Conservation (phyloP, 2,329 filamentous ascomycete genomes). For the Colletotrichum higginsianum region DNA sequence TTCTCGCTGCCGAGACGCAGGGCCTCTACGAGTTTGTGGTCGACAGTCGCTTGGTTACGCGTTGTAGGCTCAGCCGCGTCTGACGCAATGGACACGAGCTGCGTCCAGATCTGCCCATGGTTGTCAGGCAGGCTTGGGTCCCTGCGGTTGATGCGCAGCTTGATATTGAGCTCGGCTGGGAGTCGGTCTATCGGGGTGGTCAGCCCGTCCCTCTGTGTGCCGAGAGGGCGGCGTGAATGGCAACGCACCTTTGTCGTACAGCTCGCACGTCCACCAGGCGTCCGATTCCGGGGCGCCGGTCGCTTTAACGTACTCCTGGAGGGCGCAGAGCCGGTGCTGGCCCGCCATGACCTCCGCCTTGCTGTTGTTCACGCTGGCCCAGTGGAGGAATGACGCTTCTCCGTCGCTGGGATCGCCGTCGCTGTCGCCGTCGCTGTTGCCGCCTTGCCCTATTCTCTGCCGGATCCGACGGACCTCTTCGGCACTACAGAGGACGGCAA, state of each 20-base stretch:
- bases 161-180: neutral
- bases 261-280: neutral
- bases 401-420: too few relatives aligned
- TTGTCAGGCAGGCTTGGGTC: too few relatives aligned
- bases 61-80: neutral
- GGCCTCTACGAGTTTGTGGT: neutral
- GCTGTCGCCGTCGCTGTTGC: too few relatives aligned
- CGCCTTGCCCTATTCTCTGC: too few relatives aligned
- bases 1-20: neutral
- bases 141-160: neutral
- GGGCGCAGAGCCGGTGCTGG: neutral
- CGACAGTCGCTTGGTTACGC: neutral
- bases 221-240: neutral
- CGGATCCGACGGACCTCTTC: too few relatives aligned
- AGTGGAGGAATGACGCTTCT: too few relatives aligned
- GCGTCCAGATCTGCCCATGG: too few relatives aligned
- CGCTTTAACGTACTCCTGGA: neutral
- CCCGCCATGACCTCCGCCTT: neutral
- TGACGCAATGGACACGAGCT: neutral
- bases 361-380: neutral
- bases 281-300: neutral
- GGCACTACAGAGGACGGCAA: too few relatives aligned
- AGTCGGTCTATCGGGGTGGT: neutral
- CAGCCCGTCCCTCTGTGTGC: neutral
- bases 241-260: neutral